phyloP scores from a whole-genome alignment of 345 rosid species.

The Aurinia saxatilis region DNA sequence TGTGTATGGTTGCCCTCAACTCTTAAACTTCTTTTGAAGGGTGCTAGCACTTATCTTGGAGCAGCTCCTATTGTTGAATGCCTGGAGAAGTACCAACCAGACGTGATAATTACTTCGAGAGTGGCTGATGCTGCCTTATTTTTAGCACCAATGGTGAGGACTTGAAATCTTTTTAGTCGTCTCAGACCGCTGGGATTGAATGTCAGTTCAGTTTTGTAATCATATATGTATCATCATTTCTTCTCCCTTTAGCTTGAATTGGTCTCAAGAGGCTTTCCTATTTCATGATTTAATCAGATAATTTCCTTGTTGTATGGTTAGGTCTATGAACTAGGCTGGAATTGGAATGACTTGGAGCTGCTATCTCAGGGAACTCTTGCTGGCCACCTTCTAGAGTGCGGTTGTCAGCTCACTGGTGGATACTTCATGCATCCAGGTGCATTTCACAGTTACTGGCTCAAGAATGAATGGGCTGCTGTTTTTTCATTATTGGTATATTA shows the following conservation, averaged over 20 bases:
- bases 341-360: conserved; percentile 69
- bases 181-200: background rate
- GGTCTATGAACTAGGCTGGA: conserved; percentile 96
- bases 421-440: conserved; percentile 98
- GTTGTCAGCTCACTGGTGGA: conserved; percentile 98
- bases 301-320: conserved; percentile 21
- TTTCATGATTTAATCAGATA: background rate
- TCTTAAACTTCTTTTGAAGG: conserved; percentile 40
- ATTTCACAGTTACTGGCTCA: background rate
- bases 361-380: conserved; percentile 88
- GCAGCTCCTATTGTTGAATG: conserved; percentile 93
- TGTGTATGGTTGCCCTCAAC: background rate
- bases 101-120: conserved; percentile 78
- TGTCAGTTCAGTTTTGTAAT: background rate
- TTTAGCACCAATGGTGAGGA: conserved; percentile 84
- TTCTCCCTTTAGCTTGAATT: background rate
- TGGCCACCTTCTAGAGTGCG: conserved; percentile 92
- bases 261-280: no score
- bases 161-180: background rate
- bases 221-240: background rate
- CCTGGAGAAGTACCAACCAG: conserved; percentile 70
- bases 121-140: conserved; percentile 90
- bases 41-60: conserved; percentile 83
- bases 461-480: background rate
- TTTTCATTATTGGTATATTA: background rate